Percentiles rank a stretch among this genome's conserved stretches.
Conservation (phyloP, 2,329 filamentous ascomycete genomes). For the Talaromyces marneffei region DNA sequence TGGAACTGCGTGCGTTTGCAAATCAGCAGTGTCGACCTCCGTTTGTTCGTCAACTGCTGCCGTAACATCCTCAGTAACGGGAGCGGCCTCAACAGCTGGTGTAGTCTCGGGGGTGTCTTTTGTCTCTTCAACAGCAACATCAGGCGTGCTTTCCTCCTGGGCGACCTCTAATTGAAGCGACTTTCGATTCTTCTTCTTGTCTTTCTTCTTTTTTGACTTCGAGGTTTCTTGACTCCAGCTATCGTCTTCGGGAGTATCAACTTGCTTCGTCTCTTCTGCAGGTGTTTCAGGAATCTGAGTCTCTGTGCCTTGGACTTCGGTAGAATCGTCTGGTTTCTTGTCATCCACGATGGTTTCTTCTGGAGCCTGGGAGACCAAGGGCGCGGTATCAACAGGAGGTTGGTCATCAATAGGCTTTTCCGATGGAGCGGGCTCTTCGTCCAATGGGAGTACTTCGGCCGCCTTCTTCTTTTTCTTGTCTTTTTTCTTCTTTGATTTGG, state of each 20-base stretch:
- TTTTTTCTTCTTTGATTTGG: constrained; percentile 33
- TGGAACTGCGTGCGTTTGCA: neutral
- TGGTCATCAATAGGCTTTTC: neutral
- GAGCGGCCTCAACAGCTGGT: neutral
- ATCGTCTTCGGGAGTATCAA: neutral
- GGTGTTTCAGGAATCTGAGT: neutral
- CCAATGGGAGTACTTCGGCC: constrained; percentile 17
- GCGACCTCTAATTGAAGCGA: constrained; percentile 5
- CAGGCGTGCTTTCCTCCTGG: neutral
- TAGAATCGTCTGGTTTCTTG: neutral
- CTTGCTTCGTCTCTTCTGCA: neutral
- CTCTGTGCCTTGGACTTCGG: neutral
- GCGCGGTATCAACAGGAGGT: neutral
- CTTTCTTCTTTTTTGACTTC: constrained; percentile 28
- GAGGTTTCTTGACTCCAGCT: constrained; percentile 6
- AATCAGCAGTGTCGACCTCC: neutral
- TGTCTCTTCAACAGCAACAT: neutral
- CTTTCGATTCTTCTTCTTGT: constrained; percentile 34
- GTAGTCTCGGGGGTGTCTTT: neutral
- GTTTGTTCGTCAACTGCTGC: neutral
- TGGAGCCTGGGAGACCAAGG: neutral
- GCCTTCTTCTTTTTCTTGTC: constrained; percentile 16
- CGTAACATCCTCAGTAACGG: neutral
- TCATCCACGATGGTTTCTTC: neutral
- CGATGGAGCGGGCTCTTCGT: constrained; percentile 20